Conservation (phyloP, 495 filamentous ascomycete genomes). For the Cetradonia linearis region DNA sequence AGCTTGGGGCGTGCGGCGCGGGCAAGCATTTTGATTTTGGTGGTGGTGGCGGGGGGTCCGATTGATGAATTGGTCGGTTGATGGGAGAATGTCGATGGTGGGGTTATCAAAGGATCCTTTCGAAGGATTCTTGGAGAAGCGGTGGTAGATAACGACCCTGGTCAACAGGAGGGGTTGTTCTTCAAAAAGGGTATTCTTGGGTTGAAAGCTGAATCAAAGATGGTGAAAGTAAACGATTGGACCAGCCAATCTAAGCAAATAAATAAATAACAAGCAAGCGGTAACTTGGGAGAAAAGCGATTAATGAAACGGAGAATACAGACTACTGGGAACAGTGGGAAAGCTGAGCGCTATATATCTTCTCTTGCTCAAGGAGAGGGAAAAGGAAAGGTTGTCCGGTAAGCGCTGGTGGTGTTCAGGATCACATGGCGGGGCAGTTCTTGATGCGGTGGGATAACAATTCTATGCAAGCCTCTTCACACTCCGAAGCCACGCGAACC, state of each 20-base stretch:
- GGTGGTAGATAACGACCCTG: not conserved
- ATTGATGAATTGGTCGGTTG: not conserved
- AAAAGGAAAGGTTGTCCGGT: not conserved
- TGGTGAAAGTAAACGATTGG: slow-evolving; percentile 13
- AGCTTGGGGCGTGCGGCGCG: slow-evolving; percentile 38
- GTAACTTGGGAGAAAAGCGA: slow-evolving; percentile 9
- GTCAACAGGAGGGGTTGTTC: slow-evolving; percentile 13
- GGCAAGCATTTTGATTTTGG: slow-evolving; percentile 32
- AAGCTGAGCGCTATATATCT: slow-evolving; percentile 20
- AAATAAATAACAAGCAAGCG: slow-evolving; percentile 4
- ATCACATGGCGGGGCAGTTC: not conserved
- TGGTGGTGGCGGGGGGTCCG: not conserved
- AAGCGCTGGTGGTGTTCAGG: slow-evolving; percentile 15
- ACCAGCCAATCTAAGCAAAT: slow-evolving; percentile 21
- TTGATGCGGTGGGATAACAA: not conserved
- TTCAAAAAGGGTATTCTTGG: not conserved
- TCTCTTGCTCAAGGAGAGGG: slow-evolving; percentile 7
- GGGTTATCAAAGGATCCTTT: not conserved
- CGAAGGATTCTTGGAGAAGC: not conserved
- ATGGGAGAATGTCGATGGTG: not conserved
- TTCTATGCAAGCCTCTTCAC: slow-evolving; percentile 16
- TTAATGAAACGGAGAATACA: slow-evolving; percentile 8
- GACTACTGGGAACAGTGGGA: not conserved
- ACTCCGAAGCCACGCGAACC: not conserved
- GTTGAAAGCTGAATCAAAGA: not conserved